Base-by-base conservation (phyloP, 768 basidiomycete species). In the Cyclocybe cylindracea region DNA sequence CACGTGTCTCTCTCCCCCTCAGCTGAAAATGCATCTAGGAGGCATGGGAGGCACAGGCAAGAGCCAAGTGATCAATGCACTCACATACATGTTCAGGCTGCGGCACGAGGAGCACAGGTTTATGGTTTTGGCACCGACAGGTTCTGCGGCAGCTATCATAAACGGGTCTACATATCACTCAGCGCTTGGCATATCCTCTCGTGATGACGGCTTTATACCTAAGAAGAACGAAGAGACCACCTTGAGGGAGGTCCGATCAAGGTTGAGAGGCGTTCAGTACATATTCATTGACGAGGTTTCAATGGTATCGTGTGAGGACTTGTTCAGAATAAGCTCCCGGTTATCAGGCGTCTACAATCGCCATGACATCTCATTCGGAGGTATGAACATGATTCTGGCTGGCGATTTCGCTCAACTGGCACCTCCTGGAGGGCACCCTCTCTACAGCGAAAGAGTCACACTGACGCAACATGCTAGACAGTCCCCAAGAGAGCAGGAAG, bases 361-460 rank as follows among this genome's bases (percentile, higher is more conserved):
- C 7, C 16, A 45, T 34, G 53, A 63, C 9, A 10, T 39, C 10
- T 53, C 63, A 13, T 70, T 67, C 64, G 74, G 73, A 14, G 71
- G 73, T 0, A 57, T 72, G 10, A 75, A 72, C 49, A 66, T 77
- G 46, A 69, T 78, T 14, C 67, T 78, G 50, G 72, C 72, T 8
- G 74, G 76, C 5, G 75, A 78, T 56, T 76, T 79, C 66, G 75
- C 69, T 6, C 76, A 78, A 48, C 58, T 78, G 2, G 74, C 72
- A 2, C 76, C 70, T 35, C 63, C 53, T 10, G 32, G 58, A 16
- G 59, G 63, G 1, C 29, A 48, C 47, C 18, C 47, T 16, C 43
- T 60, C 14, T 62, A 52, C 18, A n/a, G n/a, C n/a, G 38, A 44
- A 4, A 5, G 48, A 10, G 16, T 24, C n/a, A 6, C 18, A 33